Evolutionary conservation across 164 flowering plant genomes (phyloP).

Genomic region (Aristolochia fimbriata): DNA sequence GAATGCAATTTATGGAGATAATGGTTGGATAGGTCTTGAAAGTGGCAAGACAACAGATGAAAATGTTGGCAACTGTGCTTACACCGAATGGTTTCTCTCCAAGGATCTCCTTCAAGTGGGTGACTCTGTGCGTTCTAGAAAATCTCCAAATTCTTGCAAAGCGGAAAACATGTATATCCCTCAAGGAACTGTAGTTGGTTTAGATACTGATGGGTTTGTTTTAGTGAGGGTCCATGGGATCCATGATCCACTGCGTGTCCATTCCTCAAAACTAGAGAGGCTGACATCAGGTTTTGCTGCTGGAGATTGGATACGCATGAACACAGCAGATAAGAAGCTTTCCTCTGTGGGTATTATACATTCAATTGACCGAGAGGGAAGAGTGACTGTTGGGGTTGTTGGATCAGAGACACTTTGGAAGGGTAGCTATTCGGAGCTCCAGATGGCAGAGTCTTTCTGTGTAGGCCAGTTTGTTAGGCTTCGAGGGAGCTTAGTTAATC

Average conservation of each 20-base stretch:
- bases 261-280: slow-evolving; percentile 54
- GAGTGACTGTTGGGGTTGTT: slow-evolving; percentile 53
- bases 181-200: slow-evolving; percentile 71
- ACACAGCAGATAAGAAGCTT: slow-evolving; percentile 56
- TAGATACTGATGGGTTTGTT: slow-evolving; percentile 47
- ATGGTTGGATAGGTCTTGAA: slow-evolving; percentile 29
- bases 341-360: slow-evolving; percentile 85
- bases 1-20: slow-evolving; percentile 34
- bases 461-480: slow-evolving; percentile 80
- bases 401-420: slow-evolving; percentile 76
- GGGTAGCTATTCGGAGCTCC: slow-evolving; percentile 54
- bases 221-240: slow-evolving; percentile 75
- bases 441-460: slow-evolving; percentile 69
- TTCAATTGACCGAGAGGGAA: slow-evolving; percentile 59
- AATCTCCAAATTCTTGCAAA: slow-evolving; percentile 50
- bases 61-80: slow-evolving; percentile 26
- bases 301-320: slow-evolving; percentile 83
- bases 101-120: slow-evolving; percentile 76
- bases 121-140: slow-evolving; percentile 79
- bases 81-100: slow-evolving; percentile 67
- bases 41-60: slow-evolving; percentile 17
- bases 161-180: slow-evolving; percentile 68
- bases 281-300: slow-evolving; percentile 72
- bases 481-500: slow-evolving; percentile 47
- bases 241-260: slow-evolving; percentile 76